Evolutionary conservation across 2,329 filamentous ascomycete species (phyloP), one percentile per base, ranked within the genome.

Genomic region (Calonectria naviculata): DNA sequence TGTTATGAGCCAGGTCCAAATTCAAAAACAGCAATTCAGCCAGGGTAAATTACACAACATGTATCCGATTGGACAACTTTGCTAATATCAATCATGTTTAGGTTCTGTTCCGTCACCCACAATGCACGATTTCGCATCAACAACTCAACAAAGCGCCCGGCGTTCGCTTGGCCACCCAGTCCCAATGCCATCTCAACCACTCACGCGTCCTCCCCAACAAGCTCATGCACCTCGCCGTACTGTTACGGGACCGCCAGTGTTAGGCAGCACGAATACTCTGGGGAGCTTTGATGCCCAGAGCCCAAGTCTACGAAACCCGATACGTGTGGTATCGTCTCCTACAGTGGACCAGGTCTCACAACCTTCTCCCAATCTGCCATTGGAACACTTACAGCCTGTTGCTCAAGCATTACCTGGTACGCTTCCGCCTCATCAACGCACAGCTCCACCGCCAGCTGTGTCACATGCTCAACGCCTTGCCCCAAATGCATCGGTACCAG

Each of bases 21-120:
- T 38, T n/a, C 67, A 63, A 41, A 63, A 61, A 19, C 71, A 61
- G 21, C 70, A 47, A 36, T 31, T 44, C 26, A 46, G 34, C 26
- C 52, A 70, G 6, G 74, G 76, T 78, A 65, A 63, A 76, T 67
- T 70, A 29, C 52, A 42, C 26, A 10, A 7, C 60, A 38, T 60
- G 4, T 34, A 10, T 9, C 19, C 24, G 12, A 26, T 67, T 28
- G 34, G 34, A 2, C n/a, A 34, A 13, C 19, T 28, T 44, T 54
- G 65, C 76, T 77, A 17, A 77, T 47, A 5, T 3, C 28, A 41
- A 3, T 49, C n/a, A 13, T 26, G 19, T 44, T 58, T 38, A 77
- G 76, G 60, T 65, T n/a, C 70, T 54, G 60, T 46, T 29, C 24
- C 47, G 8, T 76, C 74, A 42, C 67, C 71, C 47, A 58, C 54